Evolutionary conservation across 306 rosid species (phyloP).

Genomic region (Ormosia emarginata): DNA sequence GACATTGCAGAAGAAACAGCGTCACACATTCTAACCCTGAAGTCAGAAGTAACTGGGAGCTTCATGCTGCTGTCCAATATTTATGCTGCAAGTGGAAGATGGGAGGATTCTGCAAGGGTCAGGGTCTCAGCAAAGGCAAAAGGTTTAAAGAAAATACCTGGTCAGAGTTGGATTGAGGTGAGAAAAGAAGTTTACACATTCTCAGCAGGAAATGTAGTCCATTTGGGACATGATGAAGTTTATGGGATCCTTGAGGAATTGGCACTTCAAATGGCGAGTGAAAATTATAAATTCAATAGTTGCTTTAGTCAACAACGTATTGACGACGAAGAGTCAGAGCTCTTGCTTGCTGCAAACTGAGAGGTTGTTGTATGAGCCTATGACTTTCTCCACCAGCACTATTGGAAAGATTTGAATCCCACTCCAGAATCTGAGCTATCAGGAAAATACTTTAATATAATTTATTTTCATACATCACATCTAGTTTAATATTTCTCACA

Average conservation of each 20-base stretch:
- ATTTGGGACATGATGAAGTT: constrained; percentile 41
- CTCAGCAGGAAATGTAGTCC: constrained; percentile 55
- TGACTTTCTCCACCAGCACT: background rate
- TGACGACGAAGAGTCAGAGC: constrained; percentile 18
- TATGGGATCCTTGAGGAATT: constrained; percentile 50
- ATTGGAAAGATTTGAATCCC: background rate
- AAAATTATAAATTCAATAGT: constrained; percentile 17
- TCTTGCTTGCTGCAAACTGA: constrained; percentile 27
- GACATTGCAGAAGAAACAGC: constrained; percentile 56
- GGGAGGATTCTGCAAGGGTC: constrained; percentile 85
- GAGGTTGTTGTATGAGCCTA: background rate
- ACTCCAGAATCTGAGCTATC: background rate
- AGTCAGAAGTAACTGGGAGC: constrained; percentile 51
- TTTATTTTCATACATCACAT: too few species aligned
- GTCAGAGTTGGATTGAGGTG: constrained; percentile 86
- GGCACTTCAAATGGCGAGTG: constrained; percentile 58
- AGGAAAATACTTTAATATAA: background rate
- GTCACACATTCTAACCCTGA: constrained; percentile 36
- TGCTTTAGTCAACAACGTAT: constrained; percentile 19
- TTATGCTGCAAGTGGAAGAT: constrained; percentile 70
- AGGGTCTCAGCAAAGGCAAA: constrained; percentile 65
- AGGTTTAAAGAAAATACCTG: constrained; percentile 64
- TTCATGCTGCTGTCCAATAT: constrained; percentile 79
- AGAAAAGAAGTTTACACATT: constrained; percentile 58
- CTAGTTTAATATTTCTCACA: too few species aligned